Conservation (phyloP, 345 rosid genomes). For the Angophora floribunda region DNA sequence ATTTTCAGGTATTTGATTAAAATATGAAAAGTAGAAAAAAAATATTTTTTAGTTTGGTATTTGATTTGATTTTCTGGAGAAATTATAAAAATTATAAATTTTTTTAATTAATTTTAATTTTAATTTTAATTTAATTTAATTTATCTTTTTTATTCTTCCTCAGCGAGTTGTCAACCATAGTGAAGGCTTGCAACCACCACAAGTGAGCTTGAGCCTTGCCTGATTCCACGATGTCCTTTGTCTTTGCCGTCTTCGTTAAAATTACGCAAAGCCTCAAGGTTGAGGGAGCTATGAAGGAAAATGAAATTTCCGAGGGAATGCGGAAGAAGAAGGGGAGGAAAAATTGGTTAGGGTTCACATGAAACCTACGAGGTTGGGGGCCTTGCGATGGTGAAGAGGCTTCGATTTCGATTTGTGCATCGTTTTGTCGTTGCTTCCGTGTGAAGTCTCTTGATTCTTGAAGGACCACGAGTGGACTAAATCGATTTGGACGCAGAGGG, state of each 20-base stretch:
- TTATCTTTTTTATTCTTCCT: background rate
- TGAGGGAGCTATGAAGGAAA: background rate
- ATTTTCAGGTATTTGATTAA: accelerated
- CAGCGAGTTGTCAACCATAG: too few relatives aligned
- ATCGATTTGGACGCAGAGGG: background rate
- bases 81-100: too few relatives aligned
- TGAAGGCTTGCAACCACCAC: accelerated
- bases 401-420: background rate
- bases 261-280: background rate
- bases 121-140: too few relatives aligned
- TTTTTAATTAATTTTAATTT: too few relatives aligned
- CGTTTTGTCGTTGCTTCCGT: background rate
- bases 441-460: background rate
- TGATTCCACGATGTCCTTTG: background rate
- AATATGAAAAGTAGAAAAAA: background rate
- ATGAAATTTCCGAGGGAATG: background rate
- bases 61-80: background rate
- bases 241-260: background rate
- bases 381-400: background rate
- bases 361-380: background rate
- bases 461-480: background rate
- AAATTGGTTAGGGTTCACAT: background rate
- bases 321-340: background rate
- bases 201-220: background rate
- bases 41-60: too few relatives aligned